These are phyloP conservation scores for sunflower (Helianthus annuus) DNA, from an alignment of 129 eudicot species.

Conservation along the genomic window HanXRQr2.0-SUNRISE NC_035447.2:6311917-6312416, in stretches of 20 bases:
- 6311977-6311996: background rate
- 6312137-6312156: background rate
- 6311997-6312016: background rate
- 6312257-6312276: too few relatives aligned
- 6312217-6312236: background rate
- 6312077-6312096: background rate
- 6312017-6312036: background rate
- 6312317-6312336: too few relatives aligned
- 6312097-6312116: too few relatives aligned
- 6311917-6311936: background rate
- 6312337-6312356: too few relatives aligned
- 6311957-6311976: background rate
- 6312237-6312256: background rate
- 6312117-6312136: too few relatives aligned
- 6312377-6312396: too few relatives aligned
- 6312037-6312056: too few relatives aligned
- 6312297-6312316: too few relatives aligned
- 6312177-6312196: background rate
- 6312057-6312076: background rate
- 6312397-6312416: too few relatives aligned
- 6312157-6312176: background rate
- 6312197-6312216: background rate
- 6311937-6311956: background rate
- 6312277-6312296: too few relatives aligned
- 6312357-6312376: too few relatives aligned